phyloP scores from a whole-genome alignment of 2,329 filamentous ascomycete genomes.

The Hypoxylon sp. region DNA sequence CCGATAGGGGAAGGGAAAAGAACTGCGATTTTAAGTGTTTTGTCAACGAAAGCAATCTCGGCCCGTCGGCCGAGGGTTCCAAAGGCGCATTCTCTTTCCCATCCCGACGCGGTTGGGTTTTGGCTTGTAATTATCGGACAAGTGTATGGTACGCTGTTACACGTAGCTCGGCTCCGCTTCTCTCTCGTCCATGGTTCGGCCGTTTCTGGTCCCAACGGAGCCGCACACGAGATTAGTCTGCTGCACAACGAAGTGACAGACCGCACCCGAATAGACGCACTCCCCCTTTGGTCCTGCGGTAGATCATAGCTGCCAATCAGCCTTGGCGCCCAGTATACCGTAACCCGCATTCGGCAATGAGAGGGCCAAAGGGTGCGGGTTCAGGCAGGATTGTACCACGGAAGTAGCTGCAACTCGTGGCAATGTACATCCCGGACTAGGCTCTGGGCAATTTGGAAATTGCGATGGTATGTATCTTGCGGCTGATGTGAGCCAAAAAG shows the following conservation, averaged over 20 bases:
- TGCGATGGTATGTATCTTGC: conserved; percentile 29
- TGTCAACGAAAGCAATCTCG: conserved; percentile 17
- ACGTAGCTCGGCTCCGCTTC: conserved; percentile 41
- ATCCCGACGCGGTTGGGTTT: conserved; percentile 10
- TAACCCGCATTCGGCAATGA: conserved; percentile 34
- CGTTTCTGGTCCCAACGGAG: conserved; percentile 43
- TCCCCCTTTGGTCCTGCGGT: conserved; percentile 18
- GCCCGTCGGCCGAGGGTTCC: conserved; percentile 26
- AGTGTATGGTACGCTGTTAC: conserved; percentile 32
- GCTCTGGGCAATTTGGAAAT: conserved; percentile 29
- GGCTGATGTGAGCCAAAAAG: conserved; percentile 45
- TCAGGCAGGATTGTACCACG: conserved; percentile 39
- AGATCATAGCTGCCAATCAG: conserved; percentile 35
- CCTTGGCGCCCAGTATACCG: conserved; percentile 24
- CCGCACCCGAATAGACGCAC: conserved; percentile 25
- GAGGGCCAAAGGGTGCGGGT: conserved; percentile 27
- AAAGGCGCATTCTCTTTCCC: conserved; percentile 40
- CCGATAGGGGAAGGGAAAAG: conserved; percentile 22
- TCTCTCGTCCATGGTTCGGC: conserved; percentile 40
- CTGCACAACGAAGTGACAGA: conserved; percentile 38
- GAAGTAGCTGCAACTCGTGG: conserved; percentile 29
- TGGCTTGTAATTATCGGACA: conserved; percentile 25
- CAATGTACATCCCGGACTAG: conserved; percentile 30
- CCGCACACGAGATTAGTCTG: conserved; percentile 43
- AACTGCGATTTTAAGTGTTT: conserved; percentile 8